Base-by-base conservation (phyloP, 2,329 filamentous ascomycete genomes). In the Ploettnerulaceae sp. region DNA sequence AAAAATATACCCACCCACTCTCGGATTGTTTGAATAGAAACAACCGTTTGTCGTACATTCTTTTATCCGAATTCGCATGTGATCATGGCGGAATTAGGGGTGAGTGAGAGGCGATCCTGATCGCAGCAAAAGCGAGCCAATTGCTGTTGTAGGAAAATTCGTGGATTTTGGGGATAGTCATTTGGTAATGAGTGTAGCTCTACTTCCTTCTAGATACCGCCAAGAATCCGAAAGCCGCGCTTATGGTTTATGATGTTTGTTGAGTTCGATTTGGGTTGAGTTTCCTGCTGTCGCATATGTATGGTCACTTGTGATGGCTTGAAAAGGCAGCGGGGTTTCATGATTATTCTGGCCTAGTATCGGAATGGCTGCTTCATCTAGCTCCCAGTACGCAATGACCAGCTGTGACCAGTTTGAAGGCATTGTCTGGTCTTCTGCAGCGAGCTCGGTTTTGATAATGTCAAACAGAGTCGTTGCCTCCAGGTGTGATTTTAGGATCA, bases 381-480 rank as follows among this genome's bases (percentile, higher is more conserved):
- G 28, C 9, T 54, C 49, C 44, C 52, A 56, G 15, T 47, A 57
- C 1, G 54, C 51, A 45, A 59, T 51, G 2, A 53, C 49, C 18
- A 59, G 39, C 35, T 61, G 38, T 4, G 56, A 49, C 58, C 57
- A 61, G 22, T 57, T 54, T 2, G 56, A 58, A 21, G 53, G 57
- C 4, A 46, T 14, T 9, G 18, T 18, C 9, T 31, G n/a, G 14
- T 49, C 14, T 24, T 59, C 55, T 4, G 15, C 20, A 15, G 34
- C 32, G 5, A 59, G 40, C 18, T 54, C 36, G 22, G 45, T 45
- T 15, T 26, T 45, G 6, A 59, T 34, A 26, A 52, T 49, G 15
- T 35, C 48, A 31, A 49, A 54, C 2, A 57, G 14, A 15, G 42
- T 44, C 12, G 42, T 45, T n/a, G 48, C 54, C 39, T 60, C 54